Conservation (phyloP, 768 basidiomycete genomes). For the Nevesoporus exiguus region DNA sequence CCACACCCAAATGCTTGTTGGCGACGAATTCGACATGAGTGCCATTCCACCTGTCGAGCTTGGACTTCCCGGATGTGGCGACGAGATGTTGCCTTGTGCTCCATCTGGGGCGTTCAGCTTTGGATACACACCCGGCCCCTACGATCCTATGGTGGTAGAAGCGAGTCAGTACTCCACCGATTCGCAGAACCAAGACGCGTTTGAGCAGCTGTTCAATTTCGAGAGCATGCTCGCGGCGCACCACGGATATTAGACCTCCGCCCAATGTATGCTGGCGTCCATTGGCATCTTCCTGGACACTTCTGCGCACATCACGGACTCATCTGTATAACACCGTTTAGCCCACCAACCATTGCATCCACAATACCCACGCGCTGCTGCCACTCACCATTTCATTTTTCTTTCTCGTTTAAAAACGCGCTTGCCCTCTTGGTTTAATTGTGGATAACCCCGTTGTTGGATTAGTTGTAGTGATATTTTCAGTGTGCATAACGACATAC, state of each 20-base stretch:
- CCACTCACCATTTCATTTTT: conserved; percentile 17
- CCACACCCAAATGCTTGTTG: conserved; percentile 39
- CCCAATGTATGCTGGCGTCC: conserved; percentile 38
- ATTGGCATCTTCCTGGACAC: conserved; percentile 30
- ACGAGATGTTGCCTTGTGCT: conserved; percentile 16
- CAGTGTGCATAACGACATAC: conserved; percentile 30
- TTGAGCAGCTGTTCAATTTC: conserved; percentile 36
- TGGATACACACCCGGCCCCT: conserved; percentile 22
- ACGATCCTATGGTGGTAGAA: conserved; percentile 28
- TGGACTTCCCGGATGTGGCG: conserved; percentile 46
- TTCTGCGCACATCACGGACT: conserved; percentile 24
- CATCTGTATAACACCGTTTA: conserved; percentile 31
- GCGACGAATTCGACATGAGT: conserved; percentile 65
- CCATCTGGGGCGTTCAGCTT: conserved; percentile 16
- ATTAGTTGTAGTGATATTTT: conserved; percentile 35
- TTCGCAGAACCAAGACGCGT: conserved; percentile 33
- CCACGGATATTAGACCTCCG: conserved; percentile 30
- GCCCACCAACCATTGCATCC: conserved; percentile 21
- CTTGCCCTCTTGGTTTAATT: conserved; percentile 29
- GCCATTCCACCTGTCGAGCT: conserved; percentile 65
- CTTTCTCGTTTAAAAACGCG: conserved; percentile 15
- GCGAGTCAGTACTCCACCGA: conserved; percentile 31
- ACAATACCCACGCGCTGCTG: conserved; percentile 32
- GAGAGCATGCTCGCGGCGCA: conserved; percentile 33
- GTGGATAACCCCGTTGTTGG: conserved; percentile 36